These are phyloP conservation scores for Mycena belliarum DNA, from an alignment of 768 basidiomycete genomes.

Conservation along the genomic window DNA sequence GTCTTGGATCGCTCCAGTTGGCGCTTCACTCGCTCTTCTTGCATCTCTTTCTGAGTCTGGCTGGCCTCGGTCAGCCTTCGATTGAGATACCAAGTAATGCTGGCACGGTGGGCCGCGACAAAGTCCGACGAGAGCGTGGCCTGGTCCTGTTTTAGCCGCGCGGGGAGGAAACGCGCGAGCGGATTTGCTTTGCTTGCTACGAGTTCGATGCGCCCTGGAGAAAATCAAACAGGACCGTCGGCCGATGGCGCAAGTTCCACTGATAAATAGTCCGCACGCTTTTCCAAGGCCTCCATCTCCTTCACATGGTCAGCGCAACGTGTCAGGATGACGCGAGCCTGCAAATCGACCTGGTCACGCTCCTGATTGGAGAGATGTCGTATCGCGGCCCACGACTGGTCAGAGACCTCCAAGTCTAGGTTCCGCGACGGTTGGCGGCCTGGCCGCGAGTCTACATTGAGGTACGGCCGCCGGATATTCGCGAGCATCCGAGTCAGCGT, in stretches of 20 bases:
- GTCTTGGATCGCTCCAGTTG: slow-evolving; percentile 83
- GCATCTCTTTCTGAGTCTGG: slow-evolving; percentile 81
- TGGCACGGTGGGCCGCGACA: slow-evolving; percentile 89
- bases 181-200: slow-evolving; percentile 65
- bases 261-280: slow-evolving; percentile 57
- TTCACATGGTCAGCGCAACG: slow-evolving; percentile 86
- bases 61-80: slow-evolving; percentile 78
- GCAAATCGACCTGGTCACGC: slow-evolving; percentile 93
- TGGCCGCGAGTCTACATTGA: slow-evolving; percentile 69
- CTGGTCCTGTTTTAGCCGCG: slow-evolving; percentile 62
- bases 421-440: slow-evolving; percentile 52
- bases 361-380: slow-evolving; percentile 85
- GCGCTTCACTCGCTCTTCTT: slow-evolving; percentile 90
- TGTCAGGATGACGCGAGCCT: slow-evolving; percentile 82
- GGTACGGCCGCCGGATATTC: slow-evolving; percentile 82
- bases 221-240: slow-evolving; percentile 19
- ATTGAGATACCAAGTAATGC: slow-evolving; percentile 89
- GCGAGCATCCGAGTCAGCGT: slow-evolving; percentile 72
- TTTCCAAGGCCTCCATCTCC: slow-evolving; percentile 86
- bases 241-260: slow-evolving; percentile 9
- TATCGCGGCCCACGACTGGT: slow-evolving; percentile 61
- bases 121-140: slow-evolving; percentile 61
- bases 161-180: slow-evolving; percentile 68
- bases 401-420: slow-evolving; percentile 55
- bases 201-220: slow-evolving; percentile 65